Evolutionary conservation across 345 rosid genomes (phyloP), one percentile per base, ranked within the genome.

Genomic region (Gossypium raimondii): DNA sequence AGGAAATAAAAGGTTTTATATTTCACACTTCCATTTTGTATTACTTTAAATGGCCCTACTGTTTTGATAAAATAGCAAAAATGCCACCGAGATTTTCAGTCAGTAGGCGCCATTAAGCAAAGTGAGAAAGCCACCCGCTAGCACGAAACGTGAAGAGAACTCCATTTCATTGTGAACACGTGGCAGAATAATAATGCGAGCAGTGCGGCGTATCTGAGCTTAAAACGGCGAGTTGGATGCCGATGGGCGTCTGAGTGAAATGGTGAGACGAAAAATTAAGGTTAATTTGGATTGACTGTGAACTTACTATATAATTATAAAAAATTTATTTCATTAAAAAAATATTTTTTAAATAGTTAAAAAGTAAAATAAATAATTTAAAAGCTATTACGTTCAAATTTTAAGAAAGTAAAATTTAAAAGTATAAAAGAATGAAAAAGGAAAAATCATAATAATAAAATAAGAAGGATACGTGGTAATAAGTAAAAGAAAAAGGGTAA

Each of bases 71-170:
- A 78, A 78, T 82, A 34, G 22, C 84, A 58, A 22, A 60, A 60
- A 73, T 66, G 73, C 83, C 84, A 73, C 59, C 58, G 0, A 0
- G 67, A 64, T 66, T 80, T 81, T 57, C 9, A 78, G 80, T 68
- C 63, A 1, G 17, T 59, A 18, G 22, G 75, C 59, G 73, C 77
- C 82, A 79, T 68, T 38, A 43, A 9, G 60, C 17, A 56, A 52
- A 1, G 3, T 4, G 17, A 11, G 4, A 66, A 66, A 44, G 29
- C 70, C 45, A 62, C 20, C 38, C 67, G 47, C 67, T 2, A 44
- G 1, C 3, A 66, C 20, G 29, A 50, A 44, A 1, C 70, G 70
- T 66, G 13, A 11, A 10, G n/a, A 6, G 9, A 67, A 25, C 20
- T 52, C 44, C 8, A 45, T n/a, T 29, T n/a, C 4, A 16, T 3